Conservation (phyloP, 768 basidiomycete species). For the Amanita pallidorosea region DNA sequence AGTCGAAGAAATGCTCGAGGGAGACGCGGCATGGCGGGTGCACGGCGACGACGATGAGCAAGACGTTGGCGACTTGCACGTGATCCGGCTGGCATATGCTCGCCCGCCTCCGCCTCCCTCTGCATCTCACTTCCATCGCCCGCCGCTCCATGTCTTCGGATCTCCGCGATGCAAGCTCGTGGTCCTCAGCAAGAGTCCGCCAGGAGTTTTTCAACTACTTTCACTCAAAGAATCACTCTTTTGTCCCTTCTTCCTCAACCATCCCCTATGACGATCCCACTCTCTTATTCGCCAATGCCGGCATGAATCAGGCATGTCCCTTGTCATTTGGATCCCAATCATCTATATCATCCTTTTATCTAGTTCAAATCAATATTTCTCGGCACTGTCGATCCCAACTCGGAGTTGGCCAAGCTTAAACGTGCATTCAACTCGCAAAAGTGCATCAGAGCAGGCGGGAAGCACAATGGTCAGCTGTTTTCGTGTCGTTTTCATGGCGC, state of each 20-base stretch:
- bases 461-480: slow-evolving; percentile 74
- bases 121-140: slow-evolving; percentile 9
- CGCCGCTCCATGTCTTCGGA: slow-evolving; percentile 22
- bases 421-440: slow-evolving; percentile 97
- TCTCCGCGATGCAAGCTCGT: slow-evolving; percentile 32
- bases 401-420: slow-evolving; percentile 81
- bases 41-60: background rate
- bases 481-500: background rate
- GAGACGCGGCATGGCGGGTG: slow-evolving; percentile 32
- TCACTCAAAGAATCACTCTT: slow-evolving; percentile 66
- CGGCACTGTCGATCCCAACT: slow-evolving; percentile 94
- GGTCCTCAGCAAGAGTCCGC: slow-evolving; percentile 79
- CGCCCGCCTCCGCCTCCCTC: background rate
- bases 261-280: slow-evolving; percentile 98
- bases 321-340: background rate
- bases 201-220: slow-evolving; percentile 91
- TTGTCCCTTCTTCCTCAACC: slow-evolving; percentile 83
- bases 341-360: slow-evolving; percentile 10
- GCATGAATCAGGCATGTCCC: slow-evolving; percentile 77
- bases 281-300: slow-evolving; percentile 95
- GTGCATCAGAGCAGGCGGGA: slow-evolving; percentile 97
- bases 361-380: slow-evolving; percentile 96
- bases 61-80: background rate
- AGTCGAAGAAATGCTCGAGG: slow-evolving; percentile 25
- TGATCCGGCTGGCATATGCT: background rate